A percentile compares a stretch with the other conserved stretches of the same genome.
Evolutionary conservation across 768 basidiomycete genomes (phyloP).

Genomic region (Tremella yokohamensis): DNA sequence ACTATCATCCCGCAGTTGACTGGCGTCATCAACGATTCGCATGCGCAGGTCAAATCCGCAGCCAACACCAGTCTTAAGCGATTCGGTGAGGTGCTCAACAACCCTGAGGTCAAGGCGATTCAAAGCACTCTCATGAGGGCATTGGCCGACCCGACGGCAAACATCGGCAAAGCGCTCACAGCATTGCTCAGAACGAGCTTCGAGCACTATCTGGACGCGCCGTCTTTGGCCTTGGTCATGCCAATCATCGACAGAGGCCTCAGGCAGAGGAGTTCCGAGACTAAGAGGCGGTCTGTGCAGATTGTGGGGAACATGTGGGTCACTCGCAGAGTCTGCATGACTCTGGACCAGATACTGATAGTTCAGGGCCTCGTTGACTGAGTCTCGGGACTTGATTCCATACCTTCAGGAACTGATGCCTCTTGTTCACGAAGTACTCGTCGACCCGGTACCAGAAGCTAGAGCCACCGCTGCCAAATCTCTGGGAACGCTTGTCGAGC

Average conservation of each 20-base stretch:
- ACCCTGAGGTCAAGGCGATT: slow-evolving; percentile 90
- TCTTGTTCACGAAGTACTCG: slow-evolving; percentile 82
- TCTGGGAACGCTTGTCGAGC: slow-evolving; percentile 91
- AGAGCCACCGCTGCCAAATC: slow-evolving; percentile 96
- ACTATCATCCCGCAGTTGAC: slow-evolving; percentile 96
- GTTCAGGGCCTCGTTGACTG: slow-evolving; percentile 50
- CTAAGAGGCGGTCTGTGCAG: slow-evolving; percentile 90
- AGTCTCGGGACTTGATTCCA: slow-evolving; percentile 74
- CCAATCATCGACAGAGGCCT: slow-evolving; percentile 93
- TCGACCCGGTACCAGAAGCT: slow-evolving; percentile 97
- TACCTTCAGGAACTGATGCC: slow-evolving; percentile 86
- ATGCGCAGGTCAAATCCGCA: slow-evolving; percentile 86
- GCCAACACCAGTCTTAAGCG: slow-evolving; percentile 95
- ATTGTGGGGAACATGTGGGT: slow-evolving; percentile 84
- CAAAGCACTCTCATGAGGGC: slow-evolving; percentile 89
- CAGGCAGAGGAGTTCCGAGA: slow-evolving; percentile 85
- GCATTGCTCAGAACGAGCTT: slow-evolving; percentile 89
- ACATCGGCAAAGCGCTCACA: slow-evolving; percentile 79
- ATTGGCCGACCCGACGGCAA: slow-evolving; percentile 80
- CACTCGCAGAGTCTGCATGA: slow-evolving; percentile 64
- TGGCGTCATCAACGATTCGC: slow-evolving; percentile 91
- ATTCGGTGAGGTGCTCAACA: slow-evolving; percentile 96
- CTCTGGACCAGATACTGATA: slow-evolving; percentile 58
- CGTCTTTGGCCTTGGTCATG: slow-evolving; percentile 90
- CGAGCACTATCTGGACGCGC: slow-evolving; percentile 96